Conservation (phyloP, 1,284 basidiomycete species). For the Puccinia coronata region DNA sequence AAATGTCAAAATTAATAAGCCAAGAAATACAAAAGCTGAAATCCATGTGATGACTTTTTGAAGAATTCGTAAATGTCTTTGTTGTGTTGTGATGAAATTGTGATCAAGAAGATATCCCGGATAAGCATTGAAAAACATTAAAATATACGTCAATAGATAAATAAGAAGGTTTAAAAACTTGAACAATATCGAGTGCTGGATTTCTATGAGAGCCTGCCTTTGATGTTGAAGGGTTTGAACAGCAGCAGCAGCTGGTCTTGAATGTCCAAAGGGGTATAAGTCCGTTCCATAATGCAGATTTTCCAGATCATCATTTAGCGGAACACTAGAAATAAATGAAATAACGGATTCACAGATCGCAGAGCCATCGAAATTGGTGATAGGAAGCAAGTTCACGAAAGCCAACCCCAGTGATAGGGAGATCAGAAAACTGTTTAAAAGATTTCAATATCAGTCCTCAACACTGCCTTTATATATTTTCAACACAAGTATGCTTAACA, state of each 20-base stretch:
- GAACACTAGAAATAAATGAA: not conserved
- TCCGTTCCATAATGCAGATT: not conserved
- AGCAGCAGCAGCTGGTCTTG: conserved; percentile 11
- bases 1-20: conserved; percentile 1
- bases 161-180: not conserved
- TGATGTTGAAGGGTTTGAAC: not conserved
- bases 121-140: not conserved
- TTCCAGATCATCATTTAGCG: conserved; percentile 14
- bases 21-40: conserved; percentile 21
- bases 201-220: not conserved
- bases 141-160: not conserved
- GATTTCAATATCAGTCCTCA: not conserved
- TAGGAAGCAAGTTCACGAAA: conserved; percentile 35
- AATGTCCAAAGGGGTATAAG: conserved; percentile 2
- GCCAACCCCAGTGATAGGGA: conserved; percentile 38
- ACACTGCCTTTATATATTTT: not conserved
- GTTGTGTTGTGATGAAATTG: not conserved
- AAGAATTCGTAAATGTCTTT: not conserved
- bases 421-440: conserved; percentile 19
- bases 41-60: conserved; percentile 25
- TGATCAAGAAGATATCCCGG: not conserved
- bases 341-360: conserved; percentile 20
- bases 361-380: conserved; percentile 34
- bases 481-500: not conserved
- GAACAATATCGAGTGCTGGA: conserved; percentile 1